phyloP scores from a whole-genome alignment of 2,329 filamentous ascomycete genomes.

The Trichoderma harzianum region DNA sequence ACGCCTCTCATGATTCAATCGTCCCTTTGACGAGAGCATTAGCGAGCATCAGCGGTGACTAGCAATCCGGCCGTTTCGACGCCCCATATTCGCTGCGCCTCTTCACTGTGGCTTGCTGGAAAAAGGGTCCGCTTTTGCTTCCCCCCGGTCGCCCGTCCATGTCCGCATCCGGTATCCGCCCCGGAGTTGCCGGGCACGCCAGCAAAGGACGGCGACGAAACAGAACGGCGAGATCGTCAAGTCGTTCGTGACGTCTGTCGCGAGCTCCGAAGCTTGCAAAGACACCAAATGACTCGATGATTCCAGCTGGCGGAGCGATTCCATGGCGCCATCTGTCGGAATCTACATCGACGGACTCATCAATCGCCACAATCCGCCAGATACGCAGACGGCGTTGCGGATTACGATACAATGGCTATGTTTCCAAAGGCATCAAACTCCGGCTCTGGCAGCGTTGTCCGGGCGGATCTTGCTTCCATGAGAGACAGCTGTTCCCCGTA shows the following conservation, averaged over 20 bases:
- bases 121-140: background rate
- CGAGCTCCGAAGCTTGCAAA: background rate
- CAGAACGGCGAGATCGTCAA: slow-evolving; percentile 8
- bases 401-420: background rate
- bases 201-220: slow-evolving; percentile 14
- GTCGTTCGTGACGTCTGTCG: background rate
- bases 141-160: slow-evolving; percentile 18
- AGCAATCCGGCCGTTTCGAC: slow-evolving; percentile 1
- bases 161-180: slow-evolving; percentile 19
- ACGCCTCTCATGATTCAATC: slow-evolving; percentile 1
- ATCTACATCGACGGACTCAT: background rate
- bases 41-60: slow-evolving; percentile 13
- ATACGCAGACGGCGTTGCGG: background rate
- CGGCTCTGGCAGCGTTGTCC: background rate
- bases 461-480: background rate
- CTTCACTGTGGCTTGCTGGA: slow-evolving; percentile 17
- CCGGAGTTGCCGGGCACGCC: slow-evolving; percentile 17
- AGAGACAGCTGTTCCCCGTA: background rate
- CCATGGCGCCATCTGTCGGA: background rate
- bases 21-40: background rate
- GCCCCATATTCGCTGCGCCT: slow-evolving; percentile 17
- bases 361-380: background rate
- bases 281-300: slow-evolving; percentile 4
- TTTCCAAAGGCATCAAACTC: background rate
- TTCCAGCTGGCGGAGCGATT: background rate